Base-by-base conservation (phyloP, 192 early-diverging fungal genomes). In the Entomortierella lignicola region DNA sequence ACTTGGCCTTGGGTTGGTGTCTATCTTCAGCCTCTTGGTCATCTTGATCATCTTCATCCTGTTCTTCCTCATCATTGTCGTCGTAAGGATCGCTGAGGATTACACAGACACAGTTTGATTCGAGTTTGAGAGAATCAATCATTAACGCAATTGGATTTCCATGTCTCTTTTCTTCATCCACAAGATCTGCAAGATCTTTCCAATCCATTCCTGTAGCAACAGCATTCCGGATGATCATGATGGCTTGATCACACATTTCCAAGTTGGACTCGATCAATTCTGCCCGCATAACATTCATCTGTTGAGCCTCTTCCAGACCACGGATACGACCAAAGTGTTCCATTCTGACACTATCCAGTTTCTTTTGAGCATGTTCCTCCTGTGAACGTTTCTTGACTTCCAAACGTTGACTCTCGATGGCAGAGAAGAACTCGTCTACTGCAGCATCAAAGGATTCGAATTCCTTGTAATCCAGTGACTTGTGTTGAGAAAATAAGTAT, bases 151-250 rank as follows among this genome's bases (percentile, higher is more conserved):
- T 88, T 0, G 92, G 91, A 56, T 95, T 97, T 3, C 89, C 90
- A 26, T 85, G 83, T 23, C 83, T 89, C 75, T 88, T 87, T 71
- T 98, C 96, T 34, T 96, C 94, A 31, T 85, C 81, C 2, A 99
- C 89, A 34, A 97, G 82, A 60, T 96, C 92, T 55, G 91, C 93
- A 8, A 99, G 84, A 79, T 99, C 98, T 62, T 87, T 85, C 98
- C 98, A 99, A 79, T 98, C 97, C 92, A 98, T 97, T 6, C 95
- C 94, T 26, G 89, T 89, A 8, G 94, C 94, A 8, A 98, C 89
- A 30, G 94, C 96, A 71, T 91, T 89, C 32, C 96, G 89, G 66
- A 97, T 92, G 48, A 97, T 92, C 65, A 88, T 81, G 57, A 99
- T 93, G 0, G 95, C 91, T 47, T 92, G 90, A 60, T 98, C 98